Conservation (phyloP, 1,284 basidiomycete genomes). For the Naganishia albida region DNA sequence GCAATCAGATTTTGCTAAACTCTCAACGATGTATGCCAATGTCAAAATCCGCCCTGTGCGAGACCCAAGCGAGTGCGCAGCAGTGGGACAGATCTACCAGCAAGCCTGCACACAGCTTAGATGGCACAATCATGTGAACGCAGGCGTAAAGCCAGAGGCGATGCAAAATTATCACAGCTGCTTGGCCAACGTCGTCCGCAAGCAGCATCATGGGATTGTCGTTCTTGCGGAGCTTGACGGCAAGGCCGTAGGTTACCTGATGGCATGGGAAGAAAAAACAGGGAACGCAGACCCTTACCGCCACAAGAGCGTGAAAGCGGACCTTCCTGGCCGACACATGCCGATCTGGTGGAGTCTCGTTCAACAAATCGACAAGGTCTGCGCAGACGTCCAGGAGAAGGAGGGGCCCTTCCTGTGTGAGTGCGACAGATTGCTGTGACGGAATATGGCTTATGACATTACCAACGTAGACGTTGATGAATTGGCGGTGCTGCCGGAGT, state of each 20-base stretch:
- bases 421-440: not conserved
- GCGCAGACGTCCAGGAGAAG: not conserved
- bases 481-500: not conserved
- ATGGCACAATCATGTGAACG: conserved; percentile 1
- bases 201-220: conserved; percentile 14
- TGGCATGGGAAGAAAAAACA: conserved; percentile 1
- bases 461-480: conserved; percentile 7
- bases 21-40: not conserved
- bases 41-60: conserved; percentile 5
- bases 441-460: too few relatives aligned
- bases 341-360: conserved; percentile 8
- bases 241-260: conserved; percentile 14
- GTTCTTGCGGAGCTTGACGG: conserved; percentile 12
- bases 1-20: too few relatives aligned
- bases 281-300: conserved; percentile 2
- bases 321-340: not conserved
- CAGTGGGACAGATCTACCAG: conserved; percentile 11
- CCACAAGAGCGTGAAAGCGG: conserved; percentile 1
- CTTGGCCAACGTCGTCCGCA: conserved; percentile 6
- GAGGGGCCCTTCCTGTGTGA: conserved; percentile 14
- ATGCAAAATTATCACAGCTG: not conserved
- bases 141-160: not conserved
- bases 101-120: not conserved
- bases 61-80: not conserved
- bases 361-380: conserved; percentile 2